Conservation (phyloP, 371 early-diverging fungal genomes). For the Mortierella sp. region DNA sequence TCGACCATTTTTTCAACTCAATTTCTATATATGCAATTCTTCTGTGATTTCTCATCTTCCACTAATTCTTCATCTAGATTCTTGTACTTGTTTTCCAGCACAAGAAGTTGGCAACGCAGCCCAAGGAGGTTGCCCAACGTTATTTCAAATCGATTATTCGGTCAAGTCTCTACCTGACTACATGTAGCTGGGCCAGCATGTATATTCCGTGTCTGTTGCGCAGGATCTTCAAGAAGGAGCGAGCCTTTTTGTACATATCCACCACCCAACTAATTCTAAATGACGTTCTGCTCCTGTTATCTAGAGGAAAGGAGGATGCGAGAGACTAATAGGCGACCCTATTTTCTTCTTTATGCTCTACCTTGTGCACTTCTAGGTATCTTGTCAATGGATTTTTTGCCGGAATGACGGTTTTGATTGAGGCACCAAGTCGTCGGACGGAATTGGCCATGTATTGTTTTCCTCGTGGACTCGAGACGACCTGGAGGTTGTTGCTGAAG, state of each 20-base stretch:
- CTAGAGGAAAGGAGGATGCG: no score
- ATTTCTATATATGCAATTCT: no score
- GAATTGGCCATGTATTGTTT: conserved; percentile 89
- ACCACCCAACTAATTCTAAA: no score
- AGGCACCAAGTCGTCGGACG: conserved; percentile 81
- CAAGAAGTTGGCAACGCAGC: conserved; percentile 31
- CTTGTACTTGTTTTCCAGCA: conserved; percentile 26
- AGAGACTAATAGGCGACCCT: no score
- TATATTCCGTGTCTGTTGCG: conserved; percentile 76
- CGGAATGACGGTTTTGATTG: conserved; percentile 80
- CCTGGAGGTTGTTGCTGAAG: conserved; percentile 68
- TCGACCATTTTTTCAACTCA: no score
- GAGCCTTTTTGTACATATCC: conserved; percentile 61
- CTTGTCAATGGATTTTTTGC: conserved; percentile 74
- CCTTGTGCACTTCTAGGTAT: conserved; percentile 59
- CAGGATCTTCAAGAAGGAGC: conserved; percentile 64
- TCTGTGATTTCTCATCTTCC: no score
- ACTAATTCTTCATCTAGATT: conserved; percentile 1
- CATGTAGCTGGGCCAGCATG: conserved; percentile 73
- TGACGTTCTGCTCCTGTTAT: no score
- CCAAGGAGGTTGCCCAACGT: conserved; percentile 35
- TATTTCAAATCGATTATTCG: conserved; percentile 69
- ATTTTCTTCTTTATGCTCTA: no score
- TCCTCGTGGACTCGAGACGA: conserved; percentile 82
- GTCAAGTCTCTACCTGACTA: conserved; percentile 76